Evolutionary conservation across 228 moss, liverwort and hornwort species (phyloP), one percentile per base, ranked within the genome.

Genomic region (Sphagnum fallax): DNA sequence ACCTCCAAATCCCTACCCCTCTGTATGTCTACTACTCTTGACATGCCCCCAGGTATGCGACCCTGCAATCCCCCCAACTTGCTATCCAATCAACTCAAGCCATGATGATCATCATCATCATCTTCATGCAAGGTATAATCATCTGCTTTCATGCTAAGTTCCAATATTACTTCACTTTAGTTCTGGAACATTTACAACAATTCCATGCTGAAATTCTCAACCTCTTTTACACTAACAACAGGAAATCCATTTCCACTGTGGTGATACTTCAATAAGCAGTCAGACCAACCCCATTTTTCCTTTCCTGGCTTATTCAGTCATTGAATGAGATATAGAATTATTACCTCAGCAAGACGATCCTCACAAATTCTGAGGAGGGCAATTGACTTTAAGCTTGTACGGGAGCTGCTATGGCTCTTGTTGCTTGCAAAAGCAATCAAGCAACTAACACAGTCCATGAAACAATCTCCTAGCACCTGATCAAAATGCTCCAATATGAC

Each of bases 371-470:
- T 85, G 74, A 98, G 86, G 32, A 98, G 92, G 61, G 98, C 98
- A 62, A 98, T 94, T 65, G 98, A 85, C 73, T 94, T 98, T 9
- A 98, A 74, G 77, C 98, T 98, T 66, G 94, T 94, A 61, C 78
- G 81, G 7, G 94, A 89, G 78, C 90, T 98, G 55, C 55, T 55
- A 55, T 8, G 55, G 47, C 84, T 86, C 71, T 98, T 98, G 73
- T 98, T 98, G 72, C 90, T 98, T 57, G 98, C 98, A 71, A 98
- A 98, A 5, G 98, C 94, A 68, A 98, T 98, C 47, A 98, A 76
- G 76, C 98, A 98, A 69, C 94, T 98, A 5, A 98, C 98, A 75
- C 94, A 94, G 75, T 98, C 98, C 92, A 98, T 98, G 79, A 98
- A 92, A 80, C 98, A 98, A 77, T 98, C 98, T 70, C 98, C 98